Conservation (phyloP, 495 filamentous ascomycete species). For the Pyronema omphalodes region DNA sequence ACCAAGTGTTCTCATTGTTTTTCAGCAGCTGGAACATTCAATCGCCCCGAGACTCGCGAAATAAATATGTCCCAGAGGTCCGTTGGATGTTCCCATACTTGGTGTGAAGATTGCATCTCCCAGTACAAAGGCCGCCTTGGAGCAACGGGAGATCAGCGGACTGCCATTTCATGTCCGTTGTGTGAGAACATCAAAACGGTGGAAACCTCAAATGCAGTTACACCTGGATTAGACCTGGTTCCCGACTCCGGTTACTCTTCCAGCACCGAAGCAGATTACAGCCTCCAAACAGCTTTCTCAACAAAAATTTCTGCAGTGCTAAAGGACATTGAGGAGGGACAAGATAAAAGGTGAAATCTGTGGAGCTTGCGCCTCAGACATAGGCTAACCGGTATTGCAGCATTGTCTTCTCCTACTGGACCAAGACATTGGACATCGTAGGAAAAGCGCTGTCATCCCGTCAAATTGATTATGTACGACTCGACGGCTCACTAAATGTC, state of each 20-base stretch:
- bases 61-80: background rate
- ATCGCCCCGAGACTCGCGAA: no score
- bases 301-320: slow-evolving; percentile 27
- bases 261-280: background rate
- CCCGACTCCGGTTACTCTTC: background rate
- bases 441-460: slow-evolving; percentile 11
- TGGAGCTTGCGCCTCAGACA: background rate
- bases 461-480: slow-evolving; percentile 23
- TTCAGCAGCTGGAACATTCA: background rate
- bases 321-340: slow-evolving; percentile 21
- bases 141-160: background rate
- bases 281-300: slow-evolving; percentile 16
- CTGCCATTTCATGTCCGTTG: background rate
- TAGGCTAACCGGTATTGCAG: slow-evolving; percentile 17
- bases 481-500: slow-evolving; percentile 27
- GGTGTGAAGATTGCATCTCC: background rate
- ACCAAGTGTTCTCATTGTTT: background rate
- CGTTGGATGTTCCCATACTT: background rate
- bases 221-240: no score
- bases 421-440: slow-evolving; percentile 29
- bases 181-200: background rate
- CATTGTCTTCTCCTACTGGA: slow-evolving; percentile 38
- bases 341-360: slow-evolving; percentile 26
- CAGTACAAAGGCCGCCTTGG: background rate
- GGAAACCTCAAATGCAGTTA: no score